Evolutionary conservation across 2,329 filamentous ascomycete genomes (phyloP).

Genomic region (Alternaria novae-zelandiae): DNA sequence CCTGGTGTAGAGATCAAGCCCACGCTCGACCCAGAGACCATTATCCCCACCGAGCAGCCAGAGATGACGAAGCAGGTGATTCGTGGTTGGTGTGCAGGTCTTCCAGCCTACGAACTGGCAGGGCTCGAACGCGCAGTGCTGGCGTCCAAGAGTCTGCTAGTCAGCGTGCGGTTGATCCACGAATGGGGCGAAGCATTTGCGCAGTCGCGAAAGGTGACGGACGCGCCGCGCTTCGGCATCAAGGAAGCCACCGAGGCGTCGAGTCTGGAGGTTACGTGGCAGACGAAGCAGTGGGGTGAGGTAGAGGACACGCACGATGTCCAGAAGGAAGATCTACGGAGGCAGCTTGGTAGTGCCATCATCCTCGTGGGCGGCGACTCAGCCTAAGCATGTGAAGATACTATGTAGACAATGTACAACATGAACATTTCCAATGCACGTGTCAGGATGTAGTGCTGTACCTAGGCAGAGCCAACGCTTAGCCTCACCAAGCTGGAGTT

Average conservation of each 20-base stretch:
- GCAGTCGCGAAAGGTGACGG: conserved; percentile 55
- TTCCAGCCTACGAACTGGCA: conserved; percentile 82
- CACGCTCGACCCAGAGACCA: conserved; percentile 78
- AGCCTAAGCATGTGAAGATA: conserved; percentile 1
- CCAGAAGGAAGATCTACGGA: conserved; percentile 83
- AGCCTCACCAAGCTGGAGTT: neutral
- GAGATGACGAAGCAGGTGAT: conserved; percentile 79
- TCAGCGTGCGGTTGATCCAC: conserved; percentile 75
- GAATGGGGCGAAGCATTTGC: conserved; percentile 84
- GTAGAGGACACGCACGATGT: conserved; percentile 99
- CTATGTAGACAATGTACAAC: neutral
- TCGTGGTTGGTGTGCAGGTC: conserved; percentile 73
- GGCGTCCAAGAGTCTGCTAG: conserved; percentile 84
- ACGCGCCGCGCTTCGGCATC: conserved; percentile 68
- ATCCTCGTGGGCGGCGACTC: conserved; percentile 68
- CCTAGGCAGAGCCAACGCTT: neutral
- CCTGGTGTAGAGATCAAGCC: conserved; percentile 80
- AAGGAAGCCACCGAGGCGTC: conserved; percentile 80
- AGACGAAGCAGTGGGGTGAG: conserved; percentile 91
- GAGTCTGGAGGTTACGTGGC: conserved; percentile 87
- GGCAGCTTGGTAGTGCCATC: conserved; percentile 87
- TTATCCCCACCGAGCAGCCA: conserved; percentile 76
- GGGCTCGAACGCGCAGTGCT: conserved; percentile 83
- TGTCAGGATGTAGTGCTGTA: neutral
- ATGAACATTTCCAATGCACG: neutral